Evolutionary conservation across 164 flowering plant genomes (phyloP).

Genomic region (Stephania japonica): DNA sequence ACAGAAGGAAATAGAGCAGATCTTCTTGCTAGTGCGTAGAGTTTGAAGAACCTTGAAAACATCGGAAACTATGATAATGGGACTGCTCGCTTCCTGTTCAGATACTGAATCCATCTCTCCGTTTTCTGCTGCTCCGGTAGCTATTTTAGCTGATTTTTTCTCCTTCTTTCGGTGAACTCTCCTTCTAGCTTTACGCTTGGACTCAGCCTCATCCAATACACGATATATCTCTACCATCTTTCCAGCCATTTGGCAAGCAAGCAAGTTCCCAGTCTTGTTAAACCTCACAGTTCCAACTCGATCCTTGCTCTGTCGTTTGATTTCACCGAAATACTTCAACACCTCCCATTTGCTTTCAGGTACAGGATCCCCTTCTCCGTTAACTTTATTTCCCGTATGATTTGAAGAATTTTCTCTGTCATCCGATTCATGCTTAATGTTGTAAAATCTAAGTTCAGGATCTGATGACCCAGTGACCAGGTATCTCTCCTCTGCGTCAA

Average conservation of each 20-base stretch:
- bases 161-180: constrained; percentile 70
- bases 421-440: constrained; percentile 39
- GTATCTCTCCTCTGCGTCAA: constrained; percentile 67
- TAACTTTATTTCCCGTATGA: constrained; percentile 21
- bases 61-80: constrained; percentile 52
- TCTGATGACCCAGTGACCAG: constrained; percentile 88
- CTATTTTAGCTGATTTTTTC: constrained; percentile 48
- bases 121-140: constrained; percentile 34
- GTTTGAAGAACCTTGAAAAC: constrained; percentile 74
- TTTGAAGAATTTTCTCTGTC: constrained; percentile 20
- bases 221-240: constrained; percentile 74
- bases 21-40: constrained; percentile 69
- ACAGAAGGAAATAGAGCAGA: constrained; percentile 75
- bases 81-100: constrained; percentile 27
- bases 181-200: constrained; percentile 83
- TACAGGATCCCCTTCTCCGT: constrained; percentile 22
- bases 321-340: constrained; percentile 73
- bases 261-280: constrained; percentile 67
- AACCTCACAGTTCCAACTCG: constrained; percentile 83
- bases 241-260: constrained; percentile 96
- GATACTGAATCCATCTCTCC: constrained; percentile 26
- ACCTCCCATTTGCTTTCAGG: constrained; percentile 62
- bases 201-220: constrained; percentile 66
- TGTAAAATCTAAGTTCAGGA: constrained; percentile 70
- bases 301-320: constrained; percentile 72